Evolutionary conservation across 352 stramenopile genomes (phyloP), one percentile per base, ranked within the genome.

Genomic region (Pythium oligandrum): DNA sequence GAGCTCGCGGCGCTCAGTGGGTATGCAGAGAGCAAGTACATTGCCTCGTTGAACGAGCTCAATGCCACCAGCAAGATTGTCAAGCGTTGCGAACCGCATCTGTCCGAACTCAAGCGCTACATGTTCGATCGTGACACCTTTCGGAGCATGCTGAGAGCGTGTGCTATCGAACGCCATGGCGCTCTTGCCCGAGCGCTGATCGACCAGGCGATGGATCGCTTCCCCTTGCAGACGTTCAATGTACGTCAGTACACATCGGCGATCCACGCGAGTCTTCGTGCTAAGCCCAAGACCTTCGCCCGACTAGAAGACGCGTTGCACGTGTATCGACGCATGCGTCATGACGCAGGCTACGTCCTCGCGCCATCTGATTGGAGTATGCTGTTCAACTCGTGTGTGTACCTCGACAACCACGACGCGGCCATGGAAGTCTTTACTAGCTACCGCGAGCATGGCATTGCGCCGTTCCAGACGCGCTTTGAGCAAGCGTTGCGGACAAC

Each of bases 341-440:
- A 65, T 8, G 55, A 81, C 43, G 64, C 50, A 12, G 73, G 71
- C n/a, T 84, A 75, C 55, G 59, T 69, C 31, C 44, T 84, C 1
- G 65, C 71, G 33, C 68, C 73, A 33, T 38, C 48, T 33, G 64
- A 73, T 40, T 84, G 73, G 73, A 71, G 64, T 44, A 61, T 54
- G 46, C 61, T 84, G 37, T 62, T 84, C 30, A 81, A 78, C 30
- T 56, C 70, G 45, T 75, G 70, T 44, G 52, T 81, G 12, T 71
- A 68, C 45, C 59, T 75, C 53, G 40, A 57, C 12, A 62, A 71
- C 34, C 48, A 60, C 9, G 66, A 71, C 12, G 50, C 57, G 8
- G 70, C 70, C 11, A 55, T 81, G 7, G 57, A 74, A 40, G 50
- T 84, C 0, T 84, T 84, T 50, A 61, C 64, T n/a, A 64, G 37